Evolutionary conservation across 2,329 filamentous ascomycete genomes (phyloP).

Genomic region (Epichloe gansuensis): DNA sequence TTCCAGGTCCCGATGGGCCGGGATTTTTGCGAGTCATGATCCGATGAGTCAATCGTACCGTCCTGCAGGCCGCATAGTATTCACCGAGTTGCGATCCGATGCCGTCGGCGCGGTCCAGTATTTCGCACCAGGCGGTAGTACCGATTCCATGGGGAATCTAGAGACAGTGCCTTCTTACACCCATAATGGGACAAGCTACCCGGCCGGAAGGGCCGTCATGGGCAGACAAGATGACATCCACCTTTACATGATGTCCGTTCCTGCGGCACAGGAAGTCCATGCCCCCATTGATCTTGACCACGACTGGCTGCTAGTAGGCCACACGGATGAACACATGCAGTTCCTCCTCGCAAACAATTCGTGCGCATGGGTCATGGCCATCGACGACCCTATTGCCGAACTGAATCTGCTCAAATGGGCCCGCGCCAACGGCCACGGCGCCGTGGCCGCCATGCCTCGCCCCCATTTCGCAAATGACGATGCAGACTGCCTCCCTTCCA

Average conservation of each 20-base stretch:
- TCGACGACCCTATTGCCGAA: constrained; percentile 12
- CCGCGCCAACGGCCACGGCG: constrained; percentile 13
- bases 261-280: constrained; percentile 22
- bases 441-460: background rate
- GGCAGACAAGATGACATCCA: constrained; percentile 5
- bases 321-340: constrained; percentile 17
- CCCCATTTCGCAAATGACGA: background rate
- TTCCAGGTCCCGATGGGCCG: constrained; percentile 23
- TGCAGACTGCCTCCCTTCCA: background rate
- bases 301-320: constrained; percentile 14
- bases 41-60: constrained; percentile 11
- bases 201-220: constrained; percentile 11
- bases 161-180: constrained; percentile 24
- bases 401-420: constrained; percentile 14
- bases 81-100: constrained; percentile 17
- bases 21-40: constrained; percentile 15
- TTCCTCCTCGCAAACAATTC: constrained; percentile 14
- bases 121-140: constrained; percentile 5
- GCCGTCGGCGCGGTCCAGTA: constrained; percentile 21
- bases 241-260: constrained; percentile 14
- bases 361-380: constrained; percentile 15
- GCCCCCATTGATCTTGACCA: constrained; percentile 19
- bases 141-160: constrained; percentile 20
- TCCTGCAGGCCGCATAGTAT: constrained; percentile 18
- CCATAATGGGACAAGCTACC: constrained; percentile 11